A percentile compares a stretch with the other conserved stretches of the same genome.
These are phyloP conservation scores for Penicillium oxalicum DNA, from an alignment of 2,329 filamentous ascomycete species.

Conservation along the genomic window DNA sequence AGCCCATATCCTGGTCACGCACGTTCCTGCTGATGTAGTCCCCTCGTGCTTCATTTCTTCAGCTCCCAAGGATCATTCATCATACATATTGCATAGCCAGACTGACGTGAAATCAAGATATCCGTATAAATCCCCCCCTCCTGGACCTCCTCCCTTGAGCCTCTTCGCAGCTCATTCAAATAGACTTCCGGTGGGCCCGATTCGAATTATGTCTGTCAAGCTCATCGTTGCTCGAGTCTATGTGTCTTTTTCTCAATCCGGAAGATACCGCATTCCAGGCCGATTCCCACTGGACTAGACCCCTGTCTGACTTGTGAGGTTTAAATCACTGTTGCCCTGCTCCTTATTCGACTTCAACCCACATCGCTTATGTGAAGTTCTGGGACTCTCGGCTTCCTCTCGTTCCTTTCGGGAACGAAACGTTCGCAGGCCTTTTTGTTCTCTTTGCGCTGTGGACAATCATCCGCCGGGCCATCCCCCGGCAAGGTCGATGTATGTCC, in stretches of 20 bases:
- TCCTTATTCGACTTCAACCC: not conserved
- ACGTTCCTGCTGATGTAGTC: slow-evolving; percentile 16
- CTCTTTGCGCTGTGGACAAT: slow-evolving; percentile 9
- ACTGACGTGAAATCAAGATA: too few species aligned
- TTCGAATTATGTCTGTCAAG: slow-evolving; percentile 1
- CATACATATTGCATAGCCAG: too few species aligned
- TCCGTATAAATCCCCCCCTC: too few species aligned
- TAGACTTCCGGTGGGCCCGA: not conserved
- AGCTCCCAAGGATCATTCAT: not conserved
- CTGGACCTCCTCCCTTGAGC: too few species aligned
- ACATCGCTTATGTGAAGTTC: slow-evolving; percentile 12
- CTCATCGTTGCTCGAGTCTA: slow-evolving; percentile 3
- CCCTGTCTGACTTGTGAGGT: not conserved
- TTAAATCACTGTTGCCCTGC: not conserved
- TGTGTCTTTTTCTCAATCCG: slow-evolving; percentile 3
- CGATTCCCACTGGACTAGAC: not conserved
- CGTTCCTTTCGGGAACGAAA: slow-evolving; percentile 3
- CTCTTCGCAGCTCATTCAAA: not conserved
- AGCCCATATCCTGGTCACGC: slow-evolving; percentile 15
- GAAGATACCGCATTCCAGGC: not conserved
- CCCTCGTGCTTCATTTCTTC: slow-evolving; percentile 6
- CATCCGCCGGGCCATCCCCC: slow-evolving; percentile 65
- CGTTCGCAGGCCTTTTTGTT: not conserved
- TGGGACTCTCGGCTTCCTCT: not conserved
- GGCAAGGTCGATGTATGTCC: slow-evolving; percentile 66